A percentile compares a stretch with the other conserved stretches of the same genome.
These are phyloP conservation scores for Fraxinus albicans DNA, from an alignment of 305 asterid species.

Conservation along the genomic window DNA sequence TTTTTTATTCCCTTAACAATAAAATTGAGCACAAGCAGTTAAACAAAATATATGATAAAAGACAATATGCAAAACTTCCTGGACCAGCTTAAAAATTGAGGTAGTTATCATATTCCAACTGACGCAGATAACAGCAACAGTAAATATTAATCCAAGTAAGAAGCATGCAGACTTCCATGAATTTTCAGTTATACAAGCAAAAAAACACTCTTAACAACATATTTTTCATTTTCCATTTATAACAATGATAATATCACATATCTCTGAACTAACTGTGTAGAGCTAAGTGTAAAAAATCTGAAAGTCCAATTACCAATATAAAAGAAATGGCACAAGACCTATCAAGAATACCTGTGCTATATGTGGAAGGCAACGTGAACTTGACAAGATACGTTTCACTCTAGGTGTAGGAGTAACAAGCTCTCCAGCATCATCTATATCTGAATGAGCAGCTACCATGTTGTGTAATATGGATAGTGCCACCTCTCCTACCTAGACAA, in stretches of 20 bases:
- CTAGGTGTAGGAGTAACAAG: conserved; percentile 96
- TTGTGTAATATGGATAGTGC: conserved; percentile 88
- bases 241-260: not conserved
- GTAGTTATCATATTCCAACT: not conserved
- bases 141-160: not conserved
- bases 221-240: not conserved
- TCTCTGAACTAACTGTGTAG: conserved; percentile 2
- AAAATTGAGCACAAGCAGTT: not conserved
- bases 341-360: conserved; percentile 73
- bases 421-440: conserved; percentile 99
- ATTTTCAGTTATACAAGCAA: not conserved
- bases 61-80: not conserved
- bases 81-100: not conserved
- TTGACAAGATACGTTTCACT: conserved; percentile 89
- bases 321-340: conserved; percentile 2
- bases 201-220: not conserved
- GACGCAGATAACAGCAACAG: not conserved
- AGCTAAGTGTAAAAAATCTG: not conserved
- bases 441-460: conserved; percentile 98
- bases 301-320: conserved; percentile 3
- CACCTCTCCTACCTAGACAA: conserved; percentile 79
- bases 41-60: not conserved
- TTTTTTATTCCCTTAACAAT: not conserved
- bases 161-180: conserved; percentile 6
- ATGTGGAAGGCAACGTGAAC: conserved; percentile 94